Conservation (phyloP, 495 filamentous ascomycete genomes). For the Penicillium cinerascens region DNA sequence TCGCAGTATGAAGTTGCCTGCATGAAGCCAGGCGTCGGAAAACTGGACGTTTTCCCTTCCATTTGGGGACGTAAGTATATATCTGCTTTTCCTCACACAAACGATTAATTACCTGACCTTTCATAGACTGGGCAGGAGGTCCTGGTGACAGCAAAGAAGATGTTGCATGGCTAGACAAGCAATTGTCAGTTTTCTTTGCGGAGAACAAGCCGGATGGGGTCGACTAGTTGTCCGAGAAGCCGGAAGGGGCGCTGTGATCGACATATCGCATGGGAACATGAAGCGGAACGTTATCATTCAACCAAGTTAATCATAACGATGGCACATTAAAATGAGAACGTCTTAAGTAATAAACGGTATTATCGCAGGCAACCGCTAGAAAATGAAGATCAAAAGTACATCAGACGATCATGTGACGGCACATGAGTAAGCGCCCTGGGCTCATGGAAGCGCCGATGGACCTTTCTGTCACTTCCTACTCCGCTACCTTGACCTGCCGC, state of each 20-base stretch:
- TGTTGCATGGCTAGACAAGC: constrained; percentile 62
- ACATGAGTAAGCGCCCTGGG: constrained; percentile 12
- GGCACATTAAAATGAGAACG: too few relatives aligned
- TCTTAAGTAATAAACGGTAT: not conserved
- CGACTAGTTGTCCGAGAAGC: constrained; percentile 3
- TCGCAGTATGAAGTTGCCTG: constrained; percentile 63
- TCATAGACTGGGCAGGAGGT: constrained; percentile 56
- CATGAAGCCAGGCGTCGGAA: constrained; percentile 60
- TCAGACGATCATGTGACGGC: constrained; percentile 11
- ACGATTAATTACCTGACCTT: not conserved
- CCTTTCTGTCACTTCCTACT: constrained; percentile 3
- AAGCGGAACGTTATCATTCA: not conserved
- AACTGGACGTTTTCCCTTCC: constrained; percentile 54
- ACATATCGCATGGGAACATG: not conserved
- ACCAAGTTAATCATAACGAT: not conserved
- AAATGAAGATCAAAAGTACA: not conserved
- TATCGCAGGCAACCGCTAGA: not conserved
- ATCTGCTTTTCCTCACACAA: not conserved
- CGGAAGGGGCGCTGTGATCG: constrained; percentile 7
- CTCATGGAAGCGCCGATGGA: constrained; percentile 12
- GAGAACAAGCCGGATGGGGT: constrained; percentile 13
- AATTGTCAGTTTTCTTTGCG: constrained; percentile 49
- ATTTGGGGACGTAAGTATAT: constrained; percentile 64
- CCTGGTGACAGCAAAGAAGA: constrained; percentile 62
- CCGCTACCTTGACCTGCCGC: constrained; percentile 6